These are phyloP conservation scores for Chlorociboria aeruginascens DNA, from an alignment of 495 filamentous ascomycete genomes.

Conservation along the genomic window DNA sequence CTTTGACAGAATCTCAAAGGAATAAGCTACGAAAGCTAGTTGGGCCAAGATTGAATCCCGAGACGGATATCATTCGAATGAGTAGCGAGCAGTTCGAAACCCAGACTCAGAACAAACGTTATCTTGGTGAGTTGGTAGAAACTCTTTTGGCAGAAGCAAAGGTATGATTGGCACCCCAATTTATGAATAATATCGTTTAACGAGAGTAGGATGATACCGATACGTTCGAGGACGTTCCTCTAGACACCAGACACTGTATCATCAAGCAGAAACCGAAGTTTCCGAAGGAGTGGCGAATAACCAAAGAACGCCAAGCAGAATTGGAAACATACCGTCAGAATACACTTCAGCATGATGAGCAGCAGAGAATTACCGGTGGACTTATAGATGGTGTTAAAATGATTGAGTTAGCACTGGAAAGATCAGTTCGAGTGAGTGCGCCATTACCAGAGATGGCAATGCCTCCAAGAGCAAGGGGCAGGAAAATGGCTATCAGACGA, in stretches of 20 bases:
- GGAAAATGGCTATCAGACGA: constrained; percentile 8
- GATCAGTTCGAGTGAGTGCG: neutral
- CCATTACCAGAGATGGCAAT: constrained; percentile 22
- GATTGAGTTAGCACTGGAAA: constrained; percentile 32
- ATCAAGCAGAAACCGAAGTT: constrained; percentile 58
- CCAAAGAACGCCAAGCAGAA: constrained; percentile 49
- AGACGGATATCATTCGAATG: constrained; percentile 76
- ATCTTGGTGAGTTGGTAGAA: constrained; percentile 67
- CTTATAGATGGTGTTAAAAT: constrained; percentile 42
- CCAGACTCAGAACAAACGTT: constrained; percentile 91
- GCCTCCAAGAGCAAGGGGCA: constrained; percentile 6
- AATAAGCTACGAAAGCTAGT: constrained; percentile 78
- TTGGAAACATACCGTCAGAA: constrained; percentile 46
- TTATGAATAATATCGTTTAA: neutral
- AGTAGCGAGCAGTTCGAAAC: constrained; percentile 80
- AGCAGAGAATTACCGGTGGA: constrained; percentile 31
- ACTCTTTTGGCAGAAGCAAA: constrained; percentile 64
- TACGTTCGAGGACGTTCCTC: constrained; percentile 75
- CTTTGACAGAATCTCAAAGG: constrained; percentile 54
- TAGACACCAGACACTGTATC: constrained; percentile 81
- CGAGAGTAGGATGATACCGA: constrained; percentile 51
- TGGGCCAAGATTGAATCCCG: constrained; percentile 83
- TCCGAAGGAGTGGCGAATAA: constrained; percentile 73
- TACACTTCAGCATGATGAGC: constrained; percentile 32
- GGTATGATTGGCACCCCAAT: constrained; percentile 26